Evolutionary conservation across 257 asterid species (phyloP).

Genomic region (Prunella vulgaris): DNA sequence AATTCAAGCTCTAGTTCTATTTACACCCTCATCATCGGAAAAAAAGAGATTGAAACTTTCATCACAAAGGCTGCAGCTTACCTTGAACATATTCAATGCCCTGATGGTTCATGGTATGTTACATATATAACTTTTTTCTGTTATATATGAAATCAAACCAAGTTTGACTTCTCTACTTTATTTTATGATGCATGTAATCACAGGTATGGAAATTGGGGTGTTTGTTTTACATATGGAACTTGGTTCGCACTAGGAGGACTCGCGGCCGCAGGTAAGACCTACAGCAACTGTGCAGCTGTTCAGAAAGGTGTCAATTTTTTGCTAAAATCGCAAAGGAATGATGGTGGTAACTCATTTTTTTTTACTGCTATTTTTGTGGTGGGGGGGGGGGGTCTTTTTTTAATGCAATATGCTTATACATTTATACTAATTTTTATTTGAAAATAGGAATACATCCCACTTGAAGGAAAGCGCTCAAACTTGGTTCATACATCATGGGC

Average conservation of each 20-base stretch:
- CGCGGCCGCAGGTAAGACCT: conserved; percentile 51
- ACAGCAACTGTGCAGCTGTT: conserved; percentile 37
- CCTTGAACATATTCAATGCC: background rate
- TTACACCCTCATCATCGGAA: background rate
- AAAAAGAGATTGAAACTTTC: background rate
- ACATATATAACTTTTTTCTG: background rate
- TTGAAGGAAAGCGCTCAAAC: background rate
- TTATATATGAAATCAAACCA: no score
- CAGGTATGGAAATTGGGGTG: conserved; percentile 74
- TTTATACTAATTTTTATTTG: background rate
- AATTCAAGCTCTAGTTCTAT: background rate
- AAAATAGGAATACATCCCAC: background rate
- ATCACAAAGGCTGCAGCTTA: background rate
- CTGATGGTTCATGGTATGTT: conserved; percentile 6
- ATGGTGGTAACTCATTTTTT: conserved; percentile 52
- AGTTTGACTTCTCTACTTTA: background rate
- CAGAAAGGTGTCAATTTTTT: conserved; percentile 52
- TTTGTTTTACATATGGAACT: conserved; percentile 71
- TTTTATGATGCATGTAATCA: background rate
- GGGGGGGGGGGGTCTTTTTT: no score
- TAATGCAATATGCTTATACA: background rate
- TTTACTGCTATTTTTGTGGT: no score
- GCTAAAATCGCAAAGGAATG: conserved; percentile 43
- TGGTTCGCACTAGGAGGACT: conserved; percentile 80
- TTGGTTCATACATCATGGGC: conserved; percentile 7